Conservation (phyloP, 441 rosid species). For the Pelargonium australe region DNA sequence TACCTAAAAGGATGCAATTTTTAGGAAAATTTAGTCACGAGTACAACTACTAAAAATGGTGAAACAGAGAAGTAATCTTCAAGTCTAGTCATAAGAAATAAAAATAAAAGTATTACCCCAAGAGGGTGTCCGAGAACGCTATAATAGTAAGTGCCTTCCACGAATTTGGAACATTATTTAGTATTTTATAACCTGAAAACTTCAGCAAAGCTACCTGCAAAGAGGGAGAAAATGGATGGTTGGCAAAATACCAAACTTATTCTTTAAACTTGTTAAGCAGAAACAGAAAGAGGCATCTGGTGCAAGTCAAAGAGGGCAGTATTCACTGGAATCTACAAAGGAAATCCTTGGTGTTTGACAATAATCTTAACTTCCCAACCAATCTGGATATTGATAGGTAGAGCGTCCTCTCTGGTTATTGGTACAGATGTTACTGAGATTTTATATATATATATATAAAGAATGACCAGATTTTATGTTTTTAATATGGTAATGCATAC, state of each 20-base stretch:
- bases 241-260: slow-evolving; percentile 2
- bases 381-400: not conserved
- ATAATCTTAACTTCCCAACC: not conserved
- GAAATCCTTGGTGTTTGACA: not conserved
- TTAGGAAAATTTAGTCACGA: not conserved
- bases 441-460: not conserved
- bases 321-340: not conserved
- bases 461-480: too few relatives aligned
- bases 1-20: slow-evolving; percentile 40
- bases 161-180: slow-evolving; percentile 75
- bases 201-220: slow-evolving; percentile 91
- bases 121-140: slow-evolving; percentile 64
- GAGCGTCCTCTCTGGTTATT: not conserved
- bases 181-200: slow-evolving; percentile 78
- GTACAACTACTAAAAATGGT: not conserved
- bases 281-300: not conserved
- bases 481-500: not conserved
- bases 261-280: slow-evolving; percentile 5
- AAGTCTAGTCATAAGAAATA: slow-evolving; percentile 5
- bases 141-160: slow-evolving; percentile 89
- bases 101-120: slow-evolving; percentile 52
- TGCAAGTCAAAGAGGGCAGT: not conserved
- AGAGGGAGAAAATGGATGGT: slow-evolving; percentile 8
- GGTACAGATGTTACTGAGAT: not conserved
- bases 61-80: not conserved